These are phyloP conservation scores for Ascochyta fabae DNA, from an alignment of 2,329 filamentous ascomycete species.

Conservation along the genomic window DNA sequence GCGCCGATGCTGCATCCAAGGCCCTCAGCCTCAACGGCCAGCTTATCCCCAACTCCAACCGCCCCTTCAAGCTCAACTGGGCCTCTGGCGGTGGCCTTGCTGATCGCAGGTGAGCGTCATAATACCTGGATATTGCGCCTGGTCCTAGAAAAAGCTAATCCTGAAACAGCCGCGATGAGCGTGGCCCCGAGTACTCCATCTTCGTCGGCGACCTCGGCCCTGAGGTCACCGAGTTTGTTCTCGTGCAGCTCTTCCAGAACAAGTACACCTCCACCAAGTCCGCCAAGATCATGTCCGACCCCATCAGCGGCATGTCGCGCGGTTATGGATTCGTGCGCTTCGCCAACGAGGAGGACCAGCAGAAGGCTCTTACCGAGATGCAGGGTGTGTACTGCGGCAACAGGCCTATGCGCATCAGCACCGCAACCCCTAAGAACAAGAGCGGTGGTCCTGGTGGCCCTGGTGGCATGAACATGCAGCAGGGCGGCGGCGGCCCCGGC, in stretches of 20 bases:
- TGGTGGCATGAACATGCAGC: constrained; percentile 60
- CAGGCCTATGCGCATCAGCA: constrained; percentile 97
- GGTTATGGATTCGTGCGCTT: constrained; percentile 99
- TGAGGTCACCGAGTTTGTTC: constrained; percentile 97
- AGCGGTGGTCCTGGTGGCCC: constrained; percentile 61
- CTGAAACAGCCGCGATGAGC: constrained; percentile 75
- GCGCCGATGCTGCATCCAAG: constrained; percentile 84
- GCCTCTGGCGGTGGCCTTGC: constrained; percentile 94
- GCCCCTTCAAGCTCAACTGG: constrained; percentile 99
- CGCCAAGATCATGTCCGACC: constrained; percentile 99
- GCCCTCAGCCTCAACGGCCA: constrained; percentile 88
- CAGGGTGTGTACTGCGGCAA: constrained; percentile 99
- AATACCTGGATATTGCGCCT: no score
- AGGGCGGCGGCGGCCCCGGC: constrained; percentile 47
- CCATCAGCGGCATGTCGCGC: constrained; percentile 95
- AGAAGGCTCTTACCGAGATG: constrained; percentile 96
- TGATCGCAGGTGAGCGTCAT: constrained; percentile 75
- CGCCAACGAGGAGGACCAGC: constrained; percentile 92
- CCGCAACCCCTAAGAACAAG: constrained; percentile 95
- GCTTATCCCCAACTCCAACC: constrained; percentile 89
- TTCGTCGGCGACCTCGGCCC: constrained; percentile 98
- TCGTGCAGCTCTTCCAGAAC: constrained; percentile 95
- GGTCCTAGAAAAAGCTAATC: constrained; percentile 1
- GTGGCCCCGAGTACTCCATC: constrained; percentile 94
- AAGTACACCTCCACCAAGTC: constrained; percentile 98